Conservation (phyloP, 768 basidiomycete species). For the Suillus spraguei region DNA sequence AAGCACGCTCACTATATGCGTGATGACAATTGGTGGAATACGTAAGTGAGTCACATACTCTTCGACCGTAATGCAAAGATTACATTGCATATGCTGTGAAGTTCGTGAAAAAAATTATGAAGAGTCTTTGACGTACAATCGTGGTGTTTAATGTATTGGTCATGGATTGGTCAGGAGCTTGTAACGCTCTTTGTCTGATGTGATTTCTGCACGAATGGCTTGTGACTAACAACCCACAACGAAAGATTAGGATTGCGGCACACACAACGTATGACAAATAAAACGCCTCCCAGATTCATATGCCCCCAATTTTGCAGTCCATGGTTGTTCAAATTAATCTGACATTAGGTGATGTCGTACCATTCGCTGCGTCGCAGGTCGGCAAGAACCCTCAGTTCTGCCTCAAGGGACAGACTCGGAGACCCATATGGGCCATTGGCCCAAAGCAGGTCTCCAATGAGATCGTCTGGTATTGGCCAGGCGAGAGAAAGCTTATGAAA, state of each 20-base stretch:
- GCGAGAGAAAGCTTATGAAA: conserved; percentile 17
- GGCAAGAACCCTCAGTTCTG: conserved; percentile 3
- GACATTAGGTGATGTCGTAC: neutral
- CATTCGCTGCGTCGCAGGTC: conserved; percentile 9
- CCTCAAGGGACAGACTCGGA: conserved; percentile 1
- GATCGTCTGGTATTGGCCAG: neutral
- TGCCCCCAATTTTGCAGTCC: conserved; percentile 6
- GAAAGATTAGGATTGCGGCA: neutral
- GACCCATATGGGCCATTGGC: neutral
- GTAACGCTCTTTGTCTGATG: neutral
- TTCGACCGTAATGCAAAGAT: neutral
- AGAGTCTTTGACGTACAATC: neutral
- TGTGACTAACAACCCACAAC: neutral
- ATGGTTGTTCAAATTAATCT: conserved; percentile 9
- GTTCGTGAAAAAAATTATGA: neutral
- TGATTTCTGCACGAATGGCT: neutral
- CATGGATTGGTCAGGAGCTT: neutral
- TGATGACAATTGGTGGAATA: neutral
- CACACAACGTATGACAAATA: neutral
- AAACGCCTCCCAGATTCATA: conserved; percentile 5
- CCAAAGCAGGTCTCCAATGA: neutral
- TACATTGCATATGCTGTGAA: neutral
- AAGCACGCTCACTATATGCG: neutral
- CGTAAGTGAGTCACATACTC: neutral
- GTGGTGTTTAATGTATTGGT: neutral